Evolutionary conservation across 768 basidiomycete genomes (phyloP), one percentile per base, ranked within the genome.

Genomic region (Austroboletus festivus): DNA sequence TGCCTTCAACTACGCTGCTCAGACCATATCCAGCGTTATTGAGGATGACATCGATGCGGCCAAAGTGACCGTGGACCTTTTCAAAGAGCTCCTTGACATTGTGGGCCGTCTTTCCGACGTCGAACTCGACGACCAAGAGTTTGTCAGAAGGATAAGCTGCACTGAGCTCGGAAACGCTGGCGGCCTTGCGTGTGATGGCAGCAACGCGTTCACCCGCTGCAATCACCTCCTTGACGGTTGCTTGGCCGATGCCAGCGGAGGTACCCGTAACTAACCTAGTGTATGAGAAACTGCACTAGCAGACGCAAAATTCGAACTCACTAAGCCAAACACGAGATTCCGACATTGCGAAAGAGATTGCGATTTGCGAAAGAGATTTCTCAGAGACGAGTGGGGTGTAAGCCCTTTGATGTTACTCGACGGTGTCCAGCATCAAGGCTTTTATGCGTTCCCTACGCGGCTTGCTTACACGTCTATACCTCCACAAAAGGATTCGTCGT

Each of bases 231-330:
- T 57, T 65, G 19, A 63, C 62, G 16, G 67, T 55, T 12, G 54
- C 46, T 16, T 63, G 63, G 3, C 75, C 73, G 30, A 77, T 68
- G 16, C 74, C 73, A 1, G 69, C 50, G 1, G 70, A 71, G 4
- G 73, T 58, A 34, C 74, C 75, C 16, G 73, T 75, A 38, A 74
- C 77, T 73, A 10, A 10, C 16, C 21, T 28, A 28, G 33, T 1
- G 23, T 11, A 20, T 11, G 13, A 12, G 10, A 33, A 8, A 35
- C 10, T 15, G 39, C 5, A 3, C n/a, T 19, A 22, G 6, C 24
- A 39, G 2, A 11, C 26, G 4, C 4, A 15, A 35, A 13, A n/a
- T n/a, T 20, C 7, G 4, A 13, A 51, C 59, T 42, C 44, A 60
- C 59, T 46, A 43, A 60, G 43, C 59, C 59, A 61, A 42, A 60